Base-by-base conservation (phyloP, 164 flowering plant species). In the Houttuynia cordata region DNA sequence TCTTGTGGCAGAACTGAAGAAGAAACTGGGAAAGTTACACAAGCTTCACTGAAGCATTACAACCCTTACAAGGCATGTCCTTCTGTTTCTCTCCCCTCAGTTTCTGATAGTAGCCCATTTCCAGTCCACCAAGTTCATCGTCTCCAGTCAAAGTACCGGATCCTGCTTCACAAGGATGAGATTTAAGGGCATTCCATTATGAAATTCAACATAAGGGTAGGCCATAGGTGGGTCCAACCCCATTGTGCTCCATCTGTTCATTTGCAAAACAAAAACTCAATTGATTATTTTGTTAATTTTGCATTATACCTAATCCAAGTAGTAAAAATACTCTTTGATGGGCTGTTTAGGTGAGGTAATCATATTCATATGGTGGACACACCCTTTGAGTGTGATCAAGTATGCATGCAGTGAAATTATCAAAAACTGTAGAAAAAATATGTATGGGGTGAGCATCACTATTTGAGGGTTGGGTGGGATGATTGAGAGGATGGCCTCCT, bases 151-250 rank as follows among this genome's bases (percentile, higher is more conserved):
- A 7, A 54, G 34, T 19, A 24, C 8, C 17, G 57, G 15, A 10
- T 54, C 57, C 57, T 30, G 34, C 15, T 24, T 24, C 30, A 54
- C n/a, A 10, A 39, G 65, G 30, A 37, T 30, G 18, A 62, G 51
- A 19, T 53, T 53, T 39, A 62, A 25, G 0, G 67, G 64, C 66
- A 84, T 55, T 12, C 87, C 90, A n/a, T 58, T 67, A 47, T 59
- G 71, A 50, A 84, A 84, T 63, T 84, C 90, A 4, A 84, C 83
- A 58, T 78, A 84, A 0, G 90, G 90, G 65, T 77, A 75, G 15
- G 90, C 90, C 64, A 77, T 64, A 1, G 90, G 79, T 53, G 70
- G 76, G 10, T 82, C 86, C 30, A 51, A 75, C 19, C 72, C 83
- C 70, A 75, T 79, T 2, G 64, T 64, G 56, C 59, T 73, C 87